A percentile compares a stretch with the other conserved stretches of the same genome.
Evolutionary conservation across 768 basidiomycete genomes (phyloP).

Genomic region (Termitomyces titanicus): DNA sequence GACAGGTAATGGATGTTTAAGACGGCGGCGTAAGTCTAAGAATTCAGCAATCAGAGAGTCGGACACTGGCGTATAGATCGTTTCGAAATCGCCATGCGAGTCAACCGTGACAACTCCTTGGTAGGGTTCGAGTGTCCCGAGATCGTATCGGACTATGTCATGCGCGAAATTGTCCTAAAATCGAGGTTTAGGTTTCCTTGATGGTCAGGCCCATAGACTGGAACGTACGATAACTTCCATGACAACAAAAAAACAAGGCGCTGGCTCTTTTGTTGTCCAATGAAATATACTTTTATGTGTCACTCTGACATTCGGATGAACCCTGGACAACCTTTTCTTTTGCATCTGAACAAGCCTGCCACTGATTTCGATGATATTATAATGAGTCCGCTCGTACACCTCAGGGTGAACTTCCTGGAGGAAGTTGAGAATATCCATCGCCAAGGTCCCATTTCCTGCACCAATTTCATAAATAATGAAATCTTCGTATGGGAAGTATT

Average conservation of each 20-base stretch:
- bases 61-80: conserved; percentile 76
- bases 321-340: conserved; percentile 53
- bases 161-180: conserved; percentile 92
- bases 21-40: conserved; percentile 60
- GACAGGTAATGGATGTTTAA: conserved; percentile 56
- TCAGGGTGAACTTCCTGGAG: conserved; percentile 78
- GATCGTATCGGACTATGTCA: conserved; percentile 89
- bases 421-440: conserved; percentile 82
- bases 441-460: conserved; percentile 95
- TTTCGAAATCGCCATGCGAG: conserved; percentile 75
- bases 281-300: conserved; percentile 81
- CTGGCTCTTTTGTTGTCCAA: conserved; percentile 70
- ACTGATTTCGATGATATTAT: conserved; percentile 95
- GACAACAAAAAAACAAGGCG: conserved; percentile 90
- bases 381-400: conserved; percentile 89
- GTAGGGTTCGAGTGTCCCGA: conserved; percentile 72
- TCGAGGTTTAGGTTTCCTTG: background rate
- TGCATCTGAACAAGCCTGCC: conserved; percentile 73
- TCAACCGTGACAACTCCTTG: conserved; percentile 84
- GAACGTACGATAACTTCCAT: conserved; percentile 89
- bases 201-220: background rate
- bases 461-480: conserved; percentile 97
- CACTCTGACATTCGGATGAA: conserved; percentile 67
- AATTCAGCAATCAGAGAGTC: conserved; percentile 84
- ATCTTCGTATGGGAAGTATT: conserved; percentile 95